Evolutionary conservation across 2,329 filamentous ascomycete genomes (phyloP).

Genomic region (Colletotrichum sp.): DNA sequence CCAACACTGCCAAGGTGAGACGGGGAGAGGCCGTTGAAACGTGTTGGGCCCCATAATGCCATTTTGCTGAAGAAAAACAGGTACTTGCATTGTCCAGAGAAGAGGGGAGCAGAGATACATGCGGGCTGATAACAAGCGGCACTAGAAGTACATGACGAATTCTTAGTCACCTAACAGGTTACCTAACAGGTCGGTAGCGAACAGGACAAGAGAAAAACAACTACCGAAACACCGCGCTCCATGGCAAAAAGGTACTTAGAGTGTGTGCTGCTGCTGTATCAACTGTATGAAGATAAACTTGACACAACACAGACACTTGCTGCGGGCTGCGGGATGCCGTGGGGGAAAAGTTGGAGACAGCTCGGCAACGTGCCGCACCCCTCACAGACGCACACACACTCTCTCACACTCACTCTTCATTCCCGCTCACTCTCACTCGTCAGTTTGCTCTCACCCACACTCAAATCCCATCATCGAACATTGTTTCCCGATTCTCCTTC

Average conservation of each 20-base stretch:
- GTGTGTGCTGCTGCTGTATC: not conserved
- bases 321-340: not conserved
- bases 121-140: not conserved
- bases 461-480: not conserved
- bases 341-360: slow-evolving; percentile 1
- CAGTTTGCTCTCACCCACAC: not conserved
- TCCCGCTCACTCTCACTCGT: not conserved
- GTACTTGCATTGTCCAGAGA: not conserved
- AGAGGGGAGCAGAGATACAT: not conserved
- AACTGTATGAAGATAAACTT: not conserved
- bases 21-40: slow-evolving; percentile 1
- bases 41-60: not conserved
- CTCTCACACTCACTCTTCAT: not conserved
- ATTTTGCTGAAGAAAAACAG: not conserved
- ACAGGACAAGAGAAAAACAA: not conserved
- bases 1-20: slow-evolving; percentile 1
- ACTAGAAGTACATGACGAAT: not conserved
- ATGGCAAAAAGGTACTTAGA: not conserved
- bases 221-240: not conserved
- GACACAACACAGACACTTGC: not conserved
- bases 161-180: not conserved
- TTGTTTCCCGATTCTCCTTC: not conserved
- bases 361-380: slow-evolving; percentile 14
- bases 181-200: too few relatives aligned
- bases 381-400: not conserved